These are phyloP conservation scores for Oldenlandia corymbosa DNA, from an alignment of 257 asterid species.

Conservation along the genomic window DNA sequence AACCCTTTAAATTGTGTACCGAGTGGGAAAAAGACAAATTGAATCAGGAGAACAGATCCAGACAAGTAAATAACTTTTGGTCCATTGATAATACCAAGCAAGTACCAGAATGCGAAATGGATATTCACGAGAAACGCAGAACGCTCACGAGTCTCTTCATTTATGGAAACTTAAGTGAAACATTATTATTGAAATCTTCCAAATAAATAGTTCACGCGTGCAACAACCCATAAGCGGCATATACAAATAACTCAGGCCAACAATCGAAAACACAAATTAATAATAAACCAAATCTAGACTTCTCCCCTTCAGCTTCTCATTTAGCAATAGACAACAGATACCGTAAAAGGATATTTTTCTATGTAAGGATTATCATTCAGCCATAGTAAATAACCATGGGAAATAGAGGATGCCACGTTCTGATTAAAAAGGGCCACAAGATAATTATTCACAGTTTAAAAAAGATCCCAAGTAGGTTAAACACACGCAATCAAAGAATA, in stretches of 20 bases:
- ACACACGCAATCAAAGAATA: background rate
- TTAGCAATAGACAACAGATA: too few relatives aligned
- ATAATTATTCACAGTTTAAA: background rate
- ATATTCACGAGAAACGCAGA: background rate
- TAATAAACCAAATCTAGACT: too few relatives aligned
- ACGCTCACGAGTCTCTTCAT: background rate
- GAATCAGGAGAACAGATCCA: background rate
- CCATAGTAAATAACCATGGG: background rate
- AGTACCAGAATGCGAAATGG: background rate
- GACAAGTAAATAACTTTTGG: background rate
- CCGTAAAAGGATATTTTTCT: too few relatives aligned
- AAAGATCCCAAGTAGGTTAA: background rate
- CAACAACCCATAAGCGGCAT: background rate
- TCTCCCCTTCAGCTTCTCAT: too few relatives aligned
- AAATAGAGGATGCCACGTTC: too few relatives aligned
- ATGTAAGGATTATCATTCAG: too few relatives aligned
- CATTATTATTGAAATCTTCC: background rate
- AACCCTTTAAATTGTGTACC: slow-evolving; percentile 16
- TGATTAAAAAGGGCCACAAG: background rate
- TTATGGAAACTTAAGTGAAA: background rate
- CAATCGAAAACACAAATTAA: background rate
- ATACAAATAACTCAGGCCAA: background rate
- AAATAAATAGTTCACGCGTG: background rate
- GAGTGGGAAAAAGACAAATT: background rate
- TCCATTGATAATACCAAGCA: background rate